Evolutionary conservation across 78 protist genomes (phyloP).

Genomic region (Dictyostelium citrinum): DNA sequence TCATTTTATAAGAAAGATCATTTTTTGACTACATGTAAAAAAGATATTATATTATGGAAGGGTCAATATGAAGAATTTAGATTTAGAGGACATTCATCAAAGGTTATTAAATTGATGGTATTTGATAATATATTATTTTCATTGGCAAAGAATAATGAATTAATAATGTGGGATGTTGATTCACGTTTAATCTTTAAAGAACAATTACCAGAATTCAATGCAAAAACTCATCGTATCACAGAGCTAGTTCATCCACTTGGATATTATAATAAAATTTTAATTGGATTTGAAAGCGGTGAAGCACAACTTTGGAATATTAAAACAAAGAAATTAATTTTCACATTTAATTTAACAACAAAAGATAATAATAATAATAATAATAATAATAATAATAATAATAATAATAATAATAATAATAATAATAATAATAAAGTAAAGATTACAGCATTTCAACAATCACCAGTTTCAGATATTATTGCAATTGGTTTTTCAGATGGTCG

Average conservation of each 20-base stretch:
- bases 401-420: neutral
- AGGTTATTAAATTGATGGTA: constrained; percentile 7
- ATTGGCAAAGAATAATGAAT: constrained; percentile 50
- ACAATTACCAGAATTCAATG: neutral
- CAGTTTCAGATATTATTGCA: constrained; percentile 85
- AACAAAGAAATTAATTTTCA: constrained; percentile 54
- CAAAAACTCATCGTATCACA: constrained; percentile 11
- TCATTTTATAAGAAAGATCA: neutral
- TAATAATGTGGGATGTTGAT: constrained; percentile 47
- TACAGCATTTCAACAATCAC: constrained; percentile 71
- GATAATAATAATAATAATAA: too few relatives aligned
- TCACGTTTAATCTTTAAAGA: neutral
- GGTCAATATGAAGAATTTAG: neutral
- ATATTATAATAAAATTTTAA: constrained; percentile 86
- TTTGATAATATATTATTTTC: constrained; percentile 59
- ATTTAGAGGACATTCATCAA: constrained; percentile 52
- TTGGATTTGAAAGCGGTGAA: constrained; percentile 68
- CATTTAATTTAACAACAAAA: neutral
- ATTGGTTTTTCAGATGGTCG: constrained; percentile 83
- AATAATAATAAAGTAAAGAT: neutral
- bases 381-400: neutral
- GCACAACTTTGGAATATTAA: constrained; percentile 77
- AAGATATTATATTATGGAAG: constrained; percentile 42
- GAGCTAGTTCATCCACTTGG: constrained; percentile 76
- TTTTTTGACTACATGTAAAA: constrained; percentile 24